Conservation (phyloP, 164 flowering plant genomes). For the Nymphaea thermarum region DNA sequence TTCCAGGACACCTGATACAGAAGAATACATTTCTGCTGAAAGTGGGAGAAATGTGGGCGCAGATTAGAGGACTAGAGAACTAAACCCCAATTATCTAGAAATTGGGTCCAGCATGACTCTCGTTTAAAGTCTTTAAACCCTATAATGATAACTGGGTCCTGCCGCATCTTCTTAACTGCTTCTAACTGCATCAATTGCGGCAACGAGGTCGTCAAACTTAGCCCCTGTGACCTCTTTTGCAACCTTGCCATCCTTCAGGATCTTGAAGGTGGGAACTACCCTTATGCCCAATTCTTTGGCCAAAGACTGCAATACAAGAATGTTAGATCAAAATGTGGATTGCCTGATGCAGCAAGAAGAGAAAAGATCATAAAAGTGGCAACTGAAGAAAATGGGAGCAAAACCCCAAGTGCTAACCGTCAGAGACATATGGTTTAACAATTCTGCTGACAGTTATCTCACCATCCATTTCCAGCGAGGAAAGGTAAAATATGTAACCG, state of each 20-base stretch:
- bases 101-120: not conserved
- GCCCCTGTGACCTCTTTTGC: slow-evolving; percentile 91
- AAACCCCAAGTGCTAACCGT: too few relatives aligned
- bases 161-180: slow-evolving; percentile 23
- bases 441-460: too few relatives aligned
- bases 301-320: slow-evolving; percentile 39
- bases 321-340: too few relatives aligned
- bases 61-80: not conserved
- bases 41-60: not conserved
- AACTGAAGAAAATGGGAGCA: too few relatives aligned
- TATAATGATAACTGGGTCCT: not conserved
- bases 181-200: slow-evolving; percentile 56
- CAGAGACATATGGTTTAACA: too few relatives aligned
- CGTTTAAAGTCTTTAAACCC: not conserved
- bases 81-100: not conserved
- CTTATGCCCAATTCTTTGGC: slow-evolving; percentile 90
- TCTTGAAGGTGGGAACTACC: slow-evolving; percentile 95
- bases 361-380: too few relatives aligned
- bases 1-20: not conserved
- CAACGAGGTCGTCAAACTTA: slow-evolving; percentile 58
- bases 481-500: too few relatives aligned
- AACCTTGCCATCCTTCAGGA: slow-evolving; percentile 56
- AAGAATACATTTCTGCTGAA: not conserved
- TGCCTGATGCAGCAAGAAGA: too few relatives aligned
- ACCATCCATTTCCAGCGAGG: too few relatives aligned